Evolutionary conservation across 2,329 filamentous ascomycete genomes (phyloP), one percentile per base, ranked within the genome.

Genomic region (Atkinsonella hypoxylon): DNA sequence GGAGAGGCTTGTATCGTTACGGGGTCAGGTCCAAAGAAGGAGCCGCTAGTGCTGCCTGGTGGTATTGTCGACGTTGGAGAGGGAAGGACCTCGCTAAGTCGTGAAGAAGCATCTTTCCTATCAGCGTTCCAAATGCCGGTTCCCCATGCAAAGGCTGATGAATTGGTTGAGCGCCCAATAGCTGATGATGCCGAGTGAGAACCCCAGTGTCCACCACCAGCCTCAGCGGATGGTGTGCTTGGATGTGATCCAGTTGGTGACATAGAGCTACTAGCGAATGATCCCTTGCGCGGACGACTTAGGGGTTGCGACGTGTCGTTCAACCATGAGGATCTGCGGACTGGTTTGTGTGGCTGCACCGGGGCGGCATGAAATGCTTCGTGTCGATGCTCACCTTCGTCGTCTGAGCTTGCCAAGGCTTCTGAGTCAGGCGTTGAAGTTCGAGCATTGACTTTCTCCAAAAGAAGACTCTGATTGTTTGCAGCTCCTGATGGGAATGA

Each of bases 371-470:
- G 74, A 55, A 69, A 69, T 60, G 63, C 66, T 51, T 77, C 78
- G 57, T 79, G 74, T 57, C 78, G 75, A 62, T 81, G 76, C 54
- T 95, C 86, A 51, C 74, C 77, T 67, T 98, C 93, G 65, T 97
- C 93, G 66, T 97, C 93, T 12, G 90, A 96, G 57, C 91, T 97
- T 48, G 86, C 89, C 53, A 97, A 73, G 48, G 88, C 91, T 64
- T 97, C 91, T 3, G 90, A 96, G 64, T 97, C 93, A 20, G 91
- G 91, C 1, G 91, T 96, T 8, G 89, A 89, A 49, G 87, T 85
- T 59, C 90, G 81, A 51, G 83, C 77, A 60, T 87, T 85, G 47
- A 85, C 75, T 65, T 89, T 93, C 47, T 91, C 87, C 34, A 88
- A 74, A 45, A 87, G 70, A 39, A 83, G 71, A 39, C 81, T 80